Base-by-base conservation (phyloP, 176 grass and related monocot species). In the Pharus latifolius region DNA sequence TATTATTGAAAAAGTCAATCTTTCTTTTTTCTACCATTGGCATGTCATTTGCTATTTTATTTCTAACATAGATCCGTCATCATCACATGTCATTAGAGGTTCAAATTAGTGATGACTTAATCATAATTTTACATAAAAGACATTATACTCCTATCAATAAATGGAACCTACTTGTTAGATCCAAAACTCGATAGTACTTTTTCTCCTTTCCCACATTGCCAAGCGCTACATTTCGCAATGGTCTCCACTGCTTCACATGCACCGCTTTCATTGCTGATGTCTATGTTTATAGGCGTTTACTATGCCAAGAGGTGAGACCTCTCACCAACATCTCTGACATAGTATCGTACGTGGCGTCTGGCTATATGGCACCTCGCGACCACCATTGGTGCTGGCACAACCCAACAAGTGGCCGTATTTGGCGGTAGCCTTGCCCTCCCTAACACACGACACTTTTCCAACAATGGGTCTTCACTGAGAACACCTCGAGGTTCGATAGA, bases 301-400 rank as follows among this genome's bases (percentile, higher is more conserved):
- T n/a, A n/a, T n/a, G n/a, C n/a, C n/a, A 49, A 56, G 32, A 91
- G 77, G 70, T 85, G 90, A 10, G 35, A 25, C 1, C 82, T 74
- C 33, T 88, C 78, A 1, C 29, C 85, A 0, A 50, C 0, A 33
- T 49, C 5, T 16, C 67, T 1, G 27, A 24, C 0, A 27, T 47
- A 5, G 24, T 23, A 5, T 49, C 69, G 32, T 33, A 69, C 49
- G 30, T 62, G 4, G 70, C 41, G 27, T 29, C 64, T 29, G 23
- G 44, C 25, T 58, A 62, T 52, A 19, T n/a, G 3, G 17, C 45
- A 23, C 43, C 37, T 19, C 60, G 44, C 44, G 33, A 80, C 52
- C 32, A 49, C 48, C 53, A 29, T 31, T 40, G 78, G 27, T 48
- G 60, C 64, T 80, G 82, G 85, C 48, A 72, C 33, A 68, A 44